Evolutionary conservation across 2,329 filamentous ascomycete species (phyloP).

Genomic region (Microdochium bolleyi): DNA sequence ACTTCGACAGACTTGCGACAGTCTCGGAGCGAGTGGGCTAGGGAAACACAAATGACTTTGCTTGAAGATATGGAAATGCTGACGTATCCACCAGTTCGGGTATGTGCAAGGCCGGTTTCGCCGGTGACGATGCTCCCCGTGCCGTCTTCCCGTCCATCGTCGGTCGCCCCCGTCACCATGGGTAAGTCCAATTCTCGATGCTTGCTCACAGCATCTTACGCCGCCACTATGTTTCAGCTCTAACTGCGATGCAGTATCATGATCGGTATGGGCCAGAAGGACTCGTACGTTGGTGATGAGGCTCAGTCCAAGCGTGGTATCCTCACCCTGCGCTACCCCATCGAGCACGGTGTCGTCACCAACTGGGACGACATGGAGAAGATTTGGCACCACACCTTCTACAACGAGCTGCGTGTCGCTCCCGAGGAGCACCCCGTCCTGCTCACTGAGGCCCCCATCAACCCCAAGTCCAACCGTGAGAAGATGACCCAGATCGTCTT

Average conservation of each 20-base stretch:
- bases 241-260: slow-evolving; percentile 70
- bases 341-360: slow-evolving; percentile 99
- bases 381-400: slow-evolving; percentile 99
- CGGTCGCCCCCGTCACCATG: slow-evolving; percentile 99
- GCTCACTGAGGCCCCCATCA: slow-evolving; percentile 98
- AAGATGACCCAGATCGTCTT: slow-evolving; percentile 99
- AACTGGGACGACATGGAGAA: slow-evolving; percentile 99
- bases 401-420: slow-evolving; percentile 99
- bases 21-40: not conserved
- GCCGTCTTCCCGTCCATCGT: slow-evolving; percentile 99
- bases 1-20: not conserved
- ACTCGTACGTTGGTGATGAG: slow-evolving; percentile 99
- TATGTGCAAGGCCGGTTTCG: slow-evolving; percentile 99
- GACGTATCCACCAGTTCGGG: slow-evolving; percentile 64
- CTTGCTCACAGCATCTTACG: slow-evolving; percentile 4
- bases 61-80: not conserved
- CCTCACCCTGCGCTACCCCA: slow-evolving; percentile 97
- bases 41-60: not conserved
- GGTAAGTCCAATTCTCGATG: slow-evolving; percentile 54
- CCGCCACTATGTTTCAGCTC: slow-evolving; percentile 7
- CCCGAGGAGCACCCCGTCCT: slow-evolving; percentile 99
- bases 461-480: slow-evolving; percentile 99
- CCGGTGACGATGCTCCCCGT: slow-evolving; percentile 99
- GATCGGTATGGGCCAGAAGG: slow-evolving; percentile 99
- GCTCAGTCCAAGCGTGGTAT: slow-evolving; percentile 99